Conservation (phyloP, 208 protist species). For the Leishmania major region DNA sequence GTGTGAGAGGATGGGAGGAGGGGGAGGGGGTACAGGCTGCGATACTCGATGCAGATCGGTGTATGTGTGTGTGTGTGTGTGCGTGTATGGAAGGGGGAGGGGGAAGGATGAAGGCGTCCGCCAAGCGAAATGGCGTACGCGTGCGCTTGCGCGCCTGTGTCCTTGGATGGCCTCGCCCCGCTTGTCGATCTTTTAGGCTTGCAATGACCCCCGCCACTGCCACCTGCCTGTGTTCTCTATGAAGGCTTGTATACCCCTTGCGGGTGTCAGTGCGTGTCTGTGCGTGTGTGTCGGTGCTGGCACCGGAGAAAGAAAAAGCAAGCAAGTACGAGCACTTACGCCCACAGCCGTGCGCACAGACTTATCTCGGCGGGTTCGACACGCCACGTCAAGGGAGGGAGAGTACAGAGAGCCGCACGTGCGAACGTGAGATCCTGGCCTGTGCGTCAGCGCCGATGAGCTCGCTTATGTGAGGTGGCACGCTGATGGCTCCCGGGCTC, state of each 20-base stretch:
- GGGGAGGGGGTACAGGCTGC: not conserved
- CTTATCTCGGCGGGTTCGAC: not conserved
- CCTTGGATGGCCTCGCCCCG: not conserved
- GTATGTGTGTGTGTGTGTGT: not conserved
- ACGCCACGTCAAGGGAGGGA: not conserved
- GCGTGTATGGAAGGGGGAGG: not conserved
- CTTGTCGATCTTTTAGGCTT: not conserved
- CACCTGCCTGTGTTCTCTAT: not conserved
- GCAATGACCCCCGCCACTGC: not conserved
- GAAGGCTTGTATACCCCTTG: not conserved
- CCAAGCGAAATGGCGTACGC: not conserved
- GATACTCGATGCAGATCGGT: not conserved
- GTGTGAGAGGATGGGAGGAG: not conserved
- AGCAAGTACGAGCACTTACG: not conserved
- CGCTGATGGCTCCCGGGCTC: not conserved
- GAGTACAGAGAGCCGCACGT: not conserved
- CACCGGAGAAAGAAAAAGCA: not conserved
- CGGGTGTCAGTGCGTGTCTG: not conserved
- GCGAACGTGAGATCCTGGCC: not conserved
- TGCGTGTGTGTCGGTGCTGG: not conserved
- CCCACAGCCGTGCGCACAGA: not conserved
- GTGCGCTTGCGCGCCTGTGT: not conserved
- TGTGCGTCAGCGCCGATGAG: not conserved
- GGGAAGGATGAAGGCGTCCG: not conserved
- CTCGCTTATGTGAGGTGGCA: slow-evolving; percentile 11